Conservation (phyloP, 1,284 basidiomycete species). For the Fomes fomentarius region DNA sequence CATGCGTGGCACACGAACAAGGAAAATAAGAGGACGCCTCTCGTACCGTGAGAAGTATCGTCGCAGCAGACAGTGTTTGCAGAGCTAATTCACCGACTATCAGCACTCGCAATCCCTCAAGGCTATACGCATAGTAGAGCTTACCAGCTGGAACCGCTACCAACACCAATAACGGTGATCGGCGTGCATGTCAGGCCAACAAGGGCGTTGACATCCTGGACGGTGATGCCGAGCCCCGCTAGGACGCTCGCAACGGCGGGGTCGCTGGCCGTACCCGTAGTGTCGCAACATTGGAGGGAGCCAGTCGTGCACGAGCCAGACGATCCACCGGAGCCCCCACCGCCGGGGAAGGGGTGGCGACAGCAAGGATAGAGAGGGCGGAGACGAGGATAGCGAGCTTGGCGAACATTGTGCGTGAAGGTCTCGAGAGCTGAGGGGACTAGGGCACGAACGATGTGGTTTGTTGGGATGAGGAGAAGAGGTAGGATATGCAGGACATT, state of each 20-base stretch:
- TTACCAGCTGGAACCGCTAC: constrained; percentile 22
- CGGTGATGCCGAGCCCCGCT: constrained; percentile 23
- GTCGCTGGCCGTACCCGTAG: constrained; percentile 16
- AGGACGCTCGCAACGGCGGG: constrained; percentile 14
- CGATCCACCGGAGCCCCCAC: background rate
- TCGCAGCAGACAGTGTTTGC: constrained; percentile 2
- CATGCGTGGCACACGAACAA: too few species aligned
- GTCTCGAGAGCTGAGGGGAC: too few species aligned
- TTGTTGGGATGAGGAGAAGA: too few species aligned
- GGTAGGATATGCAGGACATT: too few species aligned
- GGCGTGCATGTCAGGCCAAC: constrained; percentile 33
- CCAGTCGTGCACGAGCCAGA: constrained; percentile 27
- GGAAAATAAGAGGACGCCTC: too few species aligned
- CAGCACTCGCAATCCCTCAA: too few species aligned
- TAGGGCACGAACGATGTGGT: too few species aligned
- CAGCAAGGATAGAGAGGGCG: constrained; percentile 4
- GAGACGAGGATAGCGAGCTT: constrained; percentile 1
- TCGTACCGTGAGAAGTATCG: too few species aligned
- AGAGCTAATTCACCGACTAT: too few species aligned
- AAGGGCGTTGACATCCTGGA: constrained; percentile 22
- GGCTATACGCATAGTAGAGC: too few species aligned
- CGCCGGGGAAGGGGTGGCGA: constrained; percentile 1
- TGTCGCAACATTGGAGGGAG: constrained; percentile 30
- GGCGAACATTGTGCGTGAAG: constrained; percentile 7
- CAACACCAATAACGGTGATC: constrained; percentile 26